Base-by-base conservation (phyloP, 345 rosid species). In the Camelina neglecta region DNA sequence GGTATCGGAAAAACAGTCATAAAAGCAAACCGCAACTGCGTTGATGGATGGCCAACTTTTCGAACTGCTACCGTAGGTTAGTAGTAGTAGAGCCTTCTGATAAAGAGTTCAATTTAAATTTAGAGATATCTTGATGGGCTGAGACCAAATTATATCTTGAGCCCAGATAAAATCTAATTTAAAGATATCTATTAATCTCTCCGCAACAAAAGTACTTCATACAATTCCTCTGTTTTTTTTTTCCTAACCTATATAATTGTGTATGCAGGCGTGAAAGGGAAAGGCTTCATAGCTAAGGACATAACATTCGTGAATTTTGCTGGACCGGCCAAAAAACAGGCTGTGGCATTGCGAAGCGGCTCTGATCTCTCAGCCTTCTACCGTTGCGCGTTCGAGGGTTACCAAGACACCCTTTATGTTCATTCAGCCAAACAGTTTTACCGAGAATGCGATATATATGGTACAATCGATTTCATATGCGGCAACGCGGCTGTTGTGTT, bases 11-110 rank as follows among this genome's bases (percentile, higher is more conserved):
- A 75, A 80, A 92, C 93, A 2, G 63, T 85, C 53, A 81, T 92
- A 53, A 89, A 89, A 69, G 90, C 85, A 3, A 76, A 69, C 23
- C 66, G 93, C 62, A 88, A 81, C 38, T 85, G 85, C 0, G 77
- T 74, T 7, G 97, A 86, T 31, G 89, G 89, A 15, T 92, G 83
- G 85, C 84, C 95, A n/a, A 88, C 96, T 71, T 89, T 89, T 83
- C 88, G 86, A 50, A 85, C 97, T 1, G 93, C 97, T 4, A 92
- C 97, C 0, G 88, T 92, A 2, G 95, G 97, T 92, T 49, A 85
- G 97, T 84, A 85, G 97, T 84, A 44, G 21, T 29, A 5, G 38
- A 35, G 38, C 38, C 8, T 1, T 6, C 3, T 11, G 5, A 42
- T 10, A 13, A 44, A 4, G 6, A 44, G 11, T 38, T 38, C 11